Conservation (phyloP, 108 stramenopile genomes). For the Cyclotella baltica region DNA sequence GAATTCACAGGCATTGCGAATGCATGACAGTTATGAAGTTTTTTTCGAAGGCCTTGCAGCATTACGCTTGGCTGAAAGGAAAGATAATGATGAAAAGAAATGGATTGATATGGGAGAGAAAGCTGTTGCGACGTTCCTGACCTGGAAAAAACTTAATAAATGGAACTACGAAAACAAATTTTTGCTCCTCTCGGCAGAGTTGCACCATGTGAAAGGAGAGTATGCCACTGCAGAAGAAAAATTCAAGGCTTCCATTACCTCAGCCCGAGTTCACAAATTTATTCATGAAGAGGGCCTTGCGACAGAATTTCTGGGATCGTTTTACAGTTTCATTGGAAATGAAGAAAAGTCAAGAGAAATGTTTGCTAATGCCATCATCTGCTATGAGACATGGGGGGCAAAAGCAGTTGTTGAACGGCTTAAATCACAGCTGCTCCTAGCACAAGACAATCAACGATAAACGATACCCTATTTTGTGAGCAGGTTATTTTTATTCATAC, state of each 20-base stretch:
- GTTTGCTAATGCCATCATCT: not conserved
- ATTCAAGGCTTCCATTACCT: conserved; percentile 7
- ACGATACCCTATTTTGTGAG: too few species aligned
- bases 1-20: too few species aligned
- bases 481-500: too few species aligned
- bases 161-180: conserved; percentile 33
- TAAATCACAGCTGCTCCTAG: too few species aligned
- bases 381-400: conserved; percentile 21
- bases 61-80: not conserved
- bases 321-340: not conserved
- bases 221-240: not conserved
- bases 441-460: too few species aligned
- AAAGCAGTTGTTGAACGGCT: conserved; percentile 1
- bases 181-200: conserved; percentile 17
- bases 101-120: conserved; percentile 16
- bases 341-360: not conserved
- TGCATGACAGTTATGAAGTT: conserved; percentile 3
- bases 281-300: conserved; percentile 30
- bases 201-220: conserved; percentile 1
- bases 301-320: conserved; percentile 2
- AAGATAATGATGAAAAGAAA: not conserved
- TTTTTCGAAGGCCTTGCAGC: conserved; percentile 16
- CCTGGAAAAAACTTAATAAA: not conserved
- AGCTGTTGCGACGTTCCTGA: conserved; percentile 3
- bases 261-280: conserved; percentile 20